Base-by-base conservation (phyloP, 257 asterid species). In the Hygrophila difformis region DNA sequence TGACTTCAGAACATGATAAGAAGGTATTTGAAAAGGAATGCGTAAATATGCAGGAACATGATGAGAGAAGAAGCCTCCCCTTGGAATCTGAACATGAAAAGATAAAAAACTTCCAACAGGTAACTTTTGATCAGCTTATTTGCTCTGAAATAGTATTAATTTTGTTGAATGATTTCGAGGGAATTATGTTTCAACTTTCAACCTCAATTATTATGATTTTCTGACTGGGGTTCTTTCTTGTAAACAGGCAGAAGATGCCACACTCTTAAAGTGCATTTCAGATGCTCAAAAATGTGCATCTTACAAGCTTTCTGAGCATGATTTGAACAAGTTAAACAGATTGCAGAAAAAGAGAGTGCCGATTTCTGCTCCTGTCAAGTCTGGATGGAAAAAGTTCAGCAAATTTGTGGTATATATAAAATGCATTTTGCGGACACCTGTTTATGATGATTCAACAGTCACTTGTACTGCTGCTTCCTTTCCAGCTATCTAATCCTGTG, bases 401-500 rank as follows among this genome's bases (percentile, higher is more conserved):
- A 44, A 60, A 33, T 28, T 26, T 14, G 47, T 56, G 71, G 71
- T 70, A 57, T 35, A 18, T 15, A 31, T 3, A 37, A 16, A 35
- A 44, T 48, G 40, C 47, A 21, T 40, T 15, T 24, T n/a, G 17
- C 18, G 41, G 31, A 26, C 31, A 1, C 31, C 4, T n/a, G 1
- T 42, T 18, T 33, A n/a, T 12, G 16, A 35, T 47, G 18, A 24
- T 37, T 44, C 18, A 31, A 44, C 47, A 52, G 34, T 22, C 43
- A 41, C 33, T 44, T 48, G 36, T 55, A 31, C 8, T 53, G 34
- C 40, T 56, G 40, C 43, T 44, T 57, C 28, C 26, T 51, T 42
- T 62, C 17, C 59, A 65, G 74, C 43, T 42, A 60, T 18, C 55
- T 20, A 52, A 29, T 43, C 52, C 63, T 54, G 23, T 47, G 63